Evolutionary conservation across 768 basidiomycete genomes (phyloP).

Genomic region (Collybia nuda): DNA sequence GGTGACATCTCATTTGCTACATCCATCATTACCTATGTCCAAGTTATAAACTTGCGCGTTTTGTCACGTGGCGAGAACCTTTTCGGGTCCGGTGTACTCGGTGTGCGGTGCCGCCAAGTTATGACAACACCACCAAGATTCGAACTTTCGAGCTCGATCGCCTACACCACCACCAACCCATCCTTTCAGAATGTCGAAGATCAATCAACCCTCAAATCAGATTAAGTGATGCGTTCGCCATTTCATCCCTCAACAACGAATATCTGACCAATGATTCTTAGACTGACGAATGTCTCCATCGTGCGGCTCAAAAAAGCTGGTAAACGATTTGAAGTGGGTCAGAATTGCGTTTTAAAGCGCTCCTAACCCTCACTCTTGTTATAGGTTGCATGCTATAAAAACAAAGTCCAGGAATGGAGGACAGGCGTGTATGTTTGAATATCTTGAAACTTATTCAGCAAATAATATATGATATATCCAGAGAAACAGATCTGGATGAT

Average conservation of each 20-base stretch:
- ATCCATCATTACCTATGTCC: no score
- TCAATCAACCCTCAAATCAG: slow-evolving; percentile 87
- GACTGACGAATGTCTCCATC: slow-evolving; percentile 95
- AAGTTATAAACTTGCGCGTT: no score
- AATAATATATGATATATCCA: slow-evolving; percentile 24
- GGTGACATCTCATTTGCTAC: no score
- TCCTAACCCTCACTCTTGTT: slow-evolving; percentile 3
- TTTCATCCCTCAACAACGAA: neutral
- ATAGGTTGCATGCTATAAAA: slow-evolving; percentile 97
- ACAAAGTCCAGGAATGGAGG: slow-evolving; percentile 97
- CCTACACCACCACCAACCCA: slow-evolving; percentile 1
- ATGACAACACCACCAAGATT: neutral
- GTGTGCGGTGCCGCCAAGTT: no score
- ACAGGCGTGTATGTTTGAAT: slow-evolving; percentile 72
- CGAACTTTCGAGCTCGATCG: slow-evolving; percentile 2
- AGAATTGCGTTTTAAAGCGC: no score
- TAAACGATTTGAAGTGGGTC: slow-evolving; percentile 90
- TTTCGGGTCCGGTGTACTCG: no score
- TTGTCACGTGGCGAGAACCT: no score
- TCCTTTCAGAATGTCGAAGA: slow-evolving; percentile 40
- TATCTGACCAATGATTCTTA: slow-evolving; percentile 29
- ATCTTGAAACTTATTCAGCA: neutral
- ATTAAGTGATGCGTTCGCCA: slow-evolving; percentile 59
- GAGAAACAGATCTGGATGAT: slow-evolving; percentile 92
- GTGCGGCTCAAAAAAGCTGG: slow-evolving; percentile 96